Evolutionary conservation across 2,329 filamentous ascomycete species (phyloP).

Genomic region (Pseudonectria foliicola): DNA sequence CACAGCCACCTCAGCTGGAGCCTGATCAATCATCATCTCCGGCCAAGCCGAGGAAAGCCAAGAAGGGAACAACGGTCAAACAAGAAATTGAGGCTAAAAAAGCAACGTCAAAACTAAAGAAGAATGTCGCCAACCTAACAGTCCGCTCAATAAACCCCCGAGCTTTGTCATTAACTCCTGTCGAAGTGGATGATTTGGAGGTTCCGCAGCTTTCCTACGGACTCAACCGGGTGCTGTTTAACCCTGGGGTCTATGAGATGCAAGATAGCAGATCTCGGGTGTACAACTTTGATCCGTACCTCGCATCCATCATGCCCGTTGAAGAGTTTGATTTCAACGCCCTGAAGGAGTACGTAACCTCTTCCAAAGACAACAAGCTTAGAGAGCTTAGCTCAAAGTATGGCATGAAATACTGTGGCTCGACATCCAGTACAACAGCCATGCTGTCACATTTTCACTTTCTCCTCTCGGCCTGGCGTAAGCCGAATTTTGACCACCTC

Average conservation of each 20-base stretch:
- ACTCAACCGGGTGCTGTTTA: conserved; percentile 88
- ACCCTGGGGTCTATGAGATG: conserved; percentile 83
- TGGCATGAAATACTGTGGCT: conserved; percentile 79
- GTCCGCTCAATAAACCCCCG: too few species aligned
- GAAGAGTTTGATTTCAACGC: conserved; percentile 87
- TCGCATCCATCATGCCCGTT: conserved; percentile 88
- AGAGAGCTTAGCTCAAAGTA: conserved; percentile 59
- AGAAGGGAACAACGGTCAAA: too few species aligned
- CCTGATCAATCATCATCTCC: conserved; percentile 2
- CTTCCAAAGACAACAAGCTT: conserved; percentile 72
- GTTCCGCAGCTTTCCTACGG: conserved; percentile 64
- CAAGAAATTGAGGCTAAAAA: too few species aligned
- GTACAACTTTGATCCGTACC: conserved; percentile 95
- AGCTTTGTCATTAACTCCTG: too few species aligned
- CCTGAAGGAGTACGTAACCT: conserved; percentile 81
- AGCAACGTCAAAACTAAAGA: conserved; percentile 1
- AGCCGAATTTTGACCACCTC: conserved; percentile 57
- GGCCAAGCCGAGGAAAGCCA: not conserved
- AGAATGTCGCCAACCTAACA: conserved; percentile 15
- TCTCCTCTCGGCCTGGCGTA: conserved; percentile 76
- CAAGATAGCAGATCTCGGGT: conserved; percentile 83
- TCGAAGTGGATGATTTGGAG: conserved; percentile 25
- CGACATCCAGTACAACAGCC: conserved; percentile 92
- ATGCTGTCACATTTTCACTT: conserved; percentile 88
- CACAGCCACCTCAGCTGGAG: too few species aligned